These are phyloP conservation scores for Tilletia setariae DNA, from an alignment of 1,284 basidiomycete genomes.

Conservation along the genomic window DNA sequence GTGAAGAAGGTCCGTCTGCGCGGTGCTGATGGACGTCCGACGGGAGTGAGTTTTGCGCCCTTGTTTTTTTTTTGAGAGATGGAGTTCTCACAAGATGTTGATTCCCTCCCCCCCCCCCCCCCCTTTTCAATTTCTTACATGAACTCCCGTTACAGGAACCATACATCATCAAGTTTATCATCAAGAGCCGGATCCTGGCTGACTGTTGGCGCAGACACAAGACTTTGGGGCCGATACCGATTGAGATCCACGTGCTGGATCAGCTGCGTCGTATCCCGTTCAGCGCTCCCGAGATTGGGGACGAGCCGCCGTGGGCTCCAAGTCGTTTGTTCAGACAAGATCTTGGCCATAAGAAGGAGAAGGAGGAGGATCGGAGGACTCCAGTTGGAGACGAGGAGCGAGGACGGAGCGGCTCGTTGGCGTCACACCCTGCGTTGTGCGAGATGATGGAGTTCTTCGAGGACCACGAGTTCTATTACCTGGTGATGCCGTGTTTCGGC, in stretches of 20 bases:
- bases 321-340: neutral
- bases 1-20: constrained; percentile 86
- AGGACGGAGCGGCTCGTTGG: neutral
- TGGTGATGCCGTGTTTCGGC: constrained; percentile 63
- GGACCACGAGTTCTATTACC: constrained; percentile 93
- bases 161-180: constrained; percentile 93
- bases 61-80: constrained; percentile 23
- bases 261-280: constrained; percentile 71
- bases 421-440: constrained; percentile 79
- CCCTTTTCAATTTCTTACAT: neutral
- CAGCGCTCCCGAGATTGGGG: neutral
- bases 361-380: neutral
- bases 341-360: neutral
- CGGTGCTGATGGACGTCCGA: constrained; percentile 65
- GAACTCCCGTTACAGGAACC: constrained; percentile 45
- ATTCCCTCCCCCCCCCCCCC: too few relatives aligned
- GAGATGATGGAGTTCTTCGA: constrained; percentile 95
- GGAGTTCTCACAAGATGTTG: too few relatives aligned
- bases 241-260: constrained; percentile 96
- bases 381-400: neutral
- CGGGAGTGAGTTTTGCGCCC: constrained; percentile 66
- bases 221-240: constrained; percentile 89
- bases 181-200: constrained; percentile 94
- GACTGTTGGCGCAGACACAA: constrained; percentile 98
- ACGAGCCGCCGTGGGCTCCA: constrained; percentile 29